Conservation (phyloP, 2,329 filamentous ascomycete genomes). For the Sporothrix sp. region DNA sequence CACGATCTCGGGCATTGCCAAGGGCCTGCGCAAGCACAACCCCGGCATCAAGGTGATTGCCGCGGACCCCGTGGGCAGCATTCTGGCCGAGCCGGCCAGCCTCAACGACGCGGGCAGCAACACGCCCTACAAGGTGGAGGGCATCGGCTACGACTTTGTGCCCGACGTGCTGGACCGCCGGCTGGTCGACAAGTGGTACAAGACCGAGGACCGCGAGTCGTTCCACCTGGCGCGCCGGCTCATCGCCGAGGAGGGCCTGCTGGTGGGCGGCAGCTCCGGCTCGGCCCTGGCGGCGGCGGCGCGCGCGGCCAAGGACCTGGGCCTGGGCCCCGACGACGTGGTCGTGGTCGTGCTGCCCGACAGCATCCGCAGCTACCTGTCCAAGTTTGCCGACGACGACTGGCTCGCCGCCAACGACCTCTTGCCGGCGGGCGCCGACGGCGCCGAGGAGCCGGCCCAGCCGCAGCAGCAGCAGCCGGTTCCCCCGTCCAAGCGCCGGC, state of each 20-base stretch:
- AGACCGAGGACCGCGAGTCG: conserved; percentile 87
- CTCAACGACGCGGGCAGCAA: conserved; percentile 76
- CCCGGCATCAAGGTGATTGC: conserved; percentile 77
- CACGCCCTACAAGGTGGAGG: conserved; percentile 92
- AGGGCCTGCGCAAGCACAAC: conserved; percentile 81
- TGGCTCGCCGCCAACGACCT: conserved; percentile 97
- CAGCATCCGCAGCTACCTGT: conserved; percentile 93
- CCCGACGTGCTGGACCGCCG: conserved; percentile 81
- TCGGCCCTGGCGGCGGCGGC: conserved; percentile 80
- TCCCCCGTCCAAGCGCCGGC: conserved; percentile 23
- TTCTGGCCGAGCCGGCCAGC: conserved; percentile 69
- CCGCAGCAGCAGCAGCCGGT: conserved; percentile 24
- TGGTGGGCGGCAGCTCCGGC: conserved; percentile 88
- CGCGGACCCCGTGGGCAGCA: conserved; percentile 85
- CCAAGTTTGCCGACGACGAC: conserved; percentile 97
- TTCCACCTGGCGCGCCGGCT: conserved; percentile 84
- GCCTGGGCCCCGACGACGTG: conserved; percentile 72
- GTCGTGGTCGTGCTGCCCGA: conserved; percentile 89
- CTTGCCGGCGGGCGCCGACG: conserved; percentile 46
- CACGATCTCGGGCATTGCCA: conserved; percentile 83
- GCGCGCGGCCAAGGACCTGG: conserved; percentile 63
- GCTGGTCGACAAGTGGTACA: conserved; percentile 89
- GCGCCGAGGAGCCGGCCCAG: conserved; percentile 34
- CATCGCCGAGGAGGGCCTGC: conserved; percentile 86
- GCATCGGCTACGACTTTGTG: conserved; percentile 97